Conservation (phyloP, 2,329 filamentous ascomycete species). For the Bipolaris gigantea region DNA sequence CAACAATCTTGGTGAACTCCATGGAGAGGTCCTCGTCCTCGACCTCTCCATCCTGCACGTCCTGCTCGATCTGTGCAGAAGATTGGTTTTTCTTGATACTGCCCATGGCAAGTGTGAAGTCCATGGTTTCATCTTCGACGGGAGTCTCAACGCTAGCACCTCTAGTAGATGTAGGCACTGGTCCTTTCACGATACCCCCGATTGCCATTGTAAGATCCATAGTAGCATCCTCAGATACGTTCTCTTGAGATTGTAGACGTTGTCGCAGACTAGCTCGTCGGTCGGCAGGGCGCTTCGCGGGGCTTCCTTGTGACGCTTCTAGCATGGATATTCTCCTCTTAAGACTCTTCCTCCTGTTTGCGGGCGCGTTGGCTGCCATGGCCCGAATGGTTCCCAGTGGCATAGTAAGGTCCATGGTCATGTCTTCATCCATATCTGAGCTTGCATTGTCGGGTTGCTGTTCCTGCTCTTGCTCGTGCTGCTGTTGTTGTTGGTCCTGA, state of each 20-base stretch:
- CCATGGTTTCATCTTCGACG: conserved; percentile 45
- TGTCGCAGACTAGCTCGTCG: conserved; percentile 46
- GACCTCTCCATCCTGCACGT: conserved; percentile 10
- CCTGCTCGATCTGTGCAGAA: conserved; percentile 2
- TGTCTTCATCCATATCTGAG: conserved; percentile 50
- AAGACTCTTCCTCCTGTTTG: conserved; percentile 43
- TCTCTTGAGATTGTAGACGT: conserved; percentile 41
- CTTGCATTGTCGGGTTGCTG: conserved; percentile 27
- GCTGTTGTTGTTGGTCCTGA: conserved; percentile 39
- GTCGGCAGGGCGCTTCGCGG: conserved; percentile 38
- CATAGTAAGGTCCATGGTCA: conserved; percentile 60
- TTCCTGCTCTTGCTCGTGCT: conserved; percentile 21
- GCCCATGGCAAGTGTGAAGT: conserved; percentile 45
- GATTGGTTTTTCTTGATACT: conserved; percentile 33
- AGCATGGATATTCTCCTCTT: conserved; percentile 51
- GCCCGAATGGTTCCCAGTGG: conserved; percentile 56
- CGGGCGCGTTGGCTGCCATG: conserved; percentile 26
- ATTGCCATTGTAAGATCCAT: conserved; percentile 47
- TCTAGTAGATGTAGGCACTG: conserved; percentile 13
- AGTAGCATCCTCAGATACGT: conserved; percentile 45
- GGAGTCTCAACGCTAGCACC: conserved; percentile 32
- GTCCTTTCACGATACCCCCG: conserved; percentile 38
- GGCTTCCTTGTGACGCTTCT: conserved; percentile 42
- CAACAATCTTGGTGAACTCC: conserved; percentile 55
- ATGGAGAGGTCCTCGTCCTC: conserved; percentile 53